Percentiles rank a stretch among this genome's conserved stretches.
Conservation (phyloP, 768 basidiomycete species). For the Tulasnella calospora region DNA sequence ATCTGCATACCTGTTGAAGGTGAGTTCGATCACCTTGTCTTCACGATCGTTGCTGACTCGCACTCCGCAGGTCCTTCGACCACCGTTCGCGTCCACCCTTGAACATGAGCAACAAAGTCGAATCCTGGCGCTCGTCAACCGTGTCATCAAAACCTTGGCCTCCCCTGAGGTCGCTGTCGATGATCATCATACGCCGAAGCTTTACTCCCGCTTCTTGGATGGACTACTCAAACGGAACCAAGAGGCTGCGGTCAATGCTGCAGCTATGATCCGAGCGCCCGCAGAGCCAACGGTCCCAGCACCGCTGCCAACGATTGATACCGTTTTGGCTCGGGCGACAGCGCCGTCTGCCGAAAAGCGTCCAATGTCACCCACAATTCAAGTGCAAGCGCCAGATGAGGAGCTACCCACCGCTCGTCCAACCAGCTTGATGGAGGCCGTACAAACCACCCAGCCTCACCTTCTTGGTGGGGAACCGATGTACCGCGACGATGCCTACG, state of each 20-base stretch:
- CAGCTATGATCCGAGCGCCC: not conserved
- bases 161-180: constrained; percentile 73
- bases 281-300: not conserved
- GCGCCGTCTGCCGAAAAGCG: not conserved
- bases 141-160: constrained; percentile 65
- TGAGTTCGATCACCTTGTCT: constrained; percentile 34
- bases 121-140: constrained; percentile 66
- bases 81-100: constrained; percentile 63
- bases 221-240: constrained; percentile 48
- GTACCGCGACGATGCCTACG: not conserved
- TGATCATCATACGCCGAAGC: constrained; percentile 71
- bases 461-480: not conserved
- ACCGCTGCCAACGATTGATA: not conserved
- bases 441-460: not conserved
- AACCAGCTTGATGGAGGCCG: not conserved
- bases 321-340: not conserved
- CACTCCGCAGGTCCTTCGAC: constrained; percentile 55
- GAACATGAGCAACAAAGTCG: constrained; percentile 60
- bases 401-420: not conserved
- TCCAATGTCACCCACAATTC: not conserved
- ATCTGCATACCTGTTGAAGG: constrained; percentile 78
- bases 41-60: not conserved
- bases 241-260: constrained; percentile 16
- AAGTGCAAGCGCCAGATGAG: constrained; percentile 18
- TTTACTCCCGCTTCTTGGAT: constrained; percentile 75